Percentiles rank a stretch among this genome's conserved stretches.
Evolutionary conservation across 805 yeast species (phyloP).

Genomic region (Yamadazyma laniorum): DNA sequence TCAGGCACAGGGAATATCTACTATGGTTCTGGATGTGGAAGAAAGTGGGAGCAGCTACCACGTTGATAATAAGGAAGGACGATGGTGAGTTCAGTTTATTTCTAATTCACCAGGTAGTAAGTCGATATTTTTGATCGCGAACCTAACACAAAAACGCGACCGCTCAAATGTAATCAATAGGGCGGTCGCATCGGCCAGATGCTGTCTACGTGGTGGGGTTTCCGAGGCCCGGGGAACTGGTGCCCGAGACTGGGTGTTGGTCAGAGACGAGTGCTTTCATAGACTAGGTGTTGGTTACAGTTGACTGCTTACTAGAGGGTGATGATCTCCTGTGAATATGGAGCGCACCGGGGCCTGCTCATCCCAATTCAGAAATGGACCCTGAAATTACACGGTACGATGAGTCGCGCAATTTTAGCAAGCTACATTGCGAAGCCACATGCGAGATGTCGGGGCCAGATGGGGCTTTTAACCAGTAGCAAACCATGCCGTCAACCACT

Average conservation of each 20-base stretch:
- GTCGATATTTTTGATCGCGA: slow-evolving; percentile 4
- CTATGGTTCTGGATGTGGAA: too few species aligned
- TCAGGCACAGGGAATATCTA: too few species aligned
- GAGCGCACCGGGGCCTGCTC: background rate
- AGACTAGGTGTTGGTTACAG: background rate
- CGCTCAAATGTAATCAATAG: background rate
- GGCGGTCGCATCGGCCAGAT: background rate
- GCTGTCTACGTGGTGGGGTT: too few species aligned
- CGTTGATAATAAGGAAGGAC: too few species aligned
- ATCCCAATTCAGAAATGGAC: background rate
- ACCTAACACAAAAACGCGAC: slow-evolving; percentile 8
- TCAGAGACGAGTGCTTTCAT: background rate
- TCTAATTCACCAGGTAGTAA: background rate
- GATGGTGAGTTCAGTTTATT: too few species aligned
- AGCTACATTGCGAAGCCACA: too few species aligned
- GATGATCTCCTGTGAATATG: background rate
- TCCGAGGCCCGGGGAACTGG: background rate
- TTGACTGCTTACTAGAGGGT: background rate
- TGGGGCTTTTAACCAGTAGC: too few species aligned
- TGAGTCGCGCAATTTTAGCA: too few species aligned
- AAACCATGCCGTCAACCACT: too few species aligned
- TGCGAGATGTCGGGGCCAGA: too few species aligned
- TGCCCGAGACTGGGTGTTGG: too few species aligned
- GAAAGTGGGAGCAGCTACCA: too few species aligned
- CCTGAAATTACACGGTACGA: background rate